phyloP scores from a whole-genome alignment of 129 eudicot species.

The Flaveria sonorensis region DNA sequence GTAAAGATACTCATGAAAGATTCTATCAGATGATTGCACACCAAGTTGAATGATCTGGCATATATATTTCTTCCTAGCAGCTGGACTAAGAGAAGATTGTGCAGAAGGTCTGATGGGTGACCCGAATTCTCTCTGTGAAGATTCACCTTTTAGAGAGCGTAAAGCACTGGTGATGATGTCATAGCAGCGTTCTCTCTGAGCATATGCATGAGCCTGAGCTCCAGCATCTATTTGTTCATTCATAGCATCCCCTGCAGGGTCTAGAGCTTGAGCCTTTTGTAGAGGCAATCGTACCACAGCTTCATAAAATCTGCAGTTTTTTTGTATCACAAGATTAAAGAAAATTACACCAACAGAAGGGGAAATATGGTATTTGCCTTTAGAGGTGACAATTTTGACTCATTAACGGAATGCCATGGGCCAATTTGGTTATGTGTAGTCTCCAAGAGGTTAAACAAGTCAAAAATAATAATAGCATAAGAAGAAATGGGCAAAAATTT shows the following conservation, averaged over 20 bases:
- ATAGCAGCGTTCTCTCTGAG: slow-evolving; percentile 87
- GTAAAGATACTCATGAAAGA: slow-evolving; percentile 86
- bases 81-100: slow-evolving; percentile 71
- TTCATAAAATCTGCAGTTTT: slow-evolving; percentile 80
- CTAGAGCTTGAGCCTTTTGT: slow-evolving; percentile 91
- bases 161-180: slow-evolving; percentile 78
- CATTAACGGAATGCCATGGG: neutral
- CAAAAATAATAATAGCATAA: neutral
- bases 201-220: slow-evolving; percentile 67
- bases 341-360: neutral
- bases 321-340: neutral
- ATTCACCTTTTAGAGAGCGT: slow-evolving; percentile 75
- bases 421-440: too few species aligned
- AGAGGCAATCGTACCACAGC: slow-evolving; percentile 92
- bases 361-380: slow-evolving; percentile 5
- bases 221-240: slow-evolving; percentile 88
- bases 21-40: slow-evolving; percentile 89
- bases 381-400: neutral
- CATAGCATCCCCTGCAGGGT: slow-evolving; percentile 90
- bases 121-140: slow-evolving; percentile 62
- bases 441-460: neutral
- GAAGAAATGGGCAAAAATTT: neutral
- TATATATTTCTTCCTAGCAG: slow-evolving; percentile 73
- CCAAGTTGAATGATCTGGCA: slow-evolving; percentile 97
- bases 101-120: slow-evolving; percentile 77